These are phyloP conservation scores for Tricholoma hemisulphureum DNA, from an alignment of 768 basidiomycete species.

Conservation along the genomic window DNA sequence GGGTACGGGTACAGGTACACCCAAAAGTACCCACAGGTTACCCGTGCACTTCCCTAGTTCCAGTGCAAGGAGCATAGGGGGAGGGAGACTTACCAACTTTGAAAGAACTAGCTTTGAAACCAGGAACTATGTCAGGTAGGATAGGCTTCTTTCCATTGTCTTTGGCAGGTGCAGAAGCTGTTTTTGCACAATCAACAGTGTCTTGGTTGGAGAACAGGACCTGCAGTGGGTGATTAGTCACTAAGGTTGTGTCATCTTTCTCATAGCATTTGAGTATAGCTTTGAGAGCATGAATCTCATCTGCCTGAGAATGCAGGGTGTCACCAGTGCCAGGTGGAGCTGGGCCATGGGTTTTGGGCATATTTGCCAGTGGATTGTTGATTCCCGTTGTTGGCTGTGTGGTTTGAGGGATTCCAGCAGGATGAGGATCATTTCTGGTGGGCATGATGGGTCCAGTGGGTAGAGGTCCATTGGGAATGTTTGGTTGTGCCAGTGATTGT, in stretches of 20 bases:
- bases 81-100: neutral
- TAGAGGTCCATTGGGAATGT: neutral
- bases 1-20: too few relatives aligned
- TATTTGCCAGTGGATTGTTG: neutral
- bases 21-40: too few relatives aligned
- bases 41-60: too few relatives aligned
- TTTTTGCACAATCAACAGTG: too few relatives aligned
- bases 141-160: neutral
- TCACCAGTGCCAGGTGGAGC: too few relatives aligned
- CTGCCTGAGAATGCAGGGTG: neutral
- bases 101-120: neutral
- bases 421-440: neutral
- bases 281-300: neutral
- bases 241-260: neutral
- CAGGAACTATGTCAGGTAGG: neutral
- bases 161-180: neutral
- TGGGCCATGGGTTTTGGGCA: neutral
- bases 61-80: neutral
- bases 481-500: conserved; percentile 3
- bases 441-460: neutral
- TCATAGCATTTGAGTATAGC: neutral
- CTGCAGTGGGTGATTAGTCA: too few relatives aligned
- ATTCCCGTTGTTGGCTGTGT: neutral
- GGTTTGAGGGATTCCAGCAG: neutral
- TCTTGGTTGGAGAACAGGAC: too few relatives aligned